Conservation (phyloP, 257 asterid species). For the Solanum lignicaule region DNA sequence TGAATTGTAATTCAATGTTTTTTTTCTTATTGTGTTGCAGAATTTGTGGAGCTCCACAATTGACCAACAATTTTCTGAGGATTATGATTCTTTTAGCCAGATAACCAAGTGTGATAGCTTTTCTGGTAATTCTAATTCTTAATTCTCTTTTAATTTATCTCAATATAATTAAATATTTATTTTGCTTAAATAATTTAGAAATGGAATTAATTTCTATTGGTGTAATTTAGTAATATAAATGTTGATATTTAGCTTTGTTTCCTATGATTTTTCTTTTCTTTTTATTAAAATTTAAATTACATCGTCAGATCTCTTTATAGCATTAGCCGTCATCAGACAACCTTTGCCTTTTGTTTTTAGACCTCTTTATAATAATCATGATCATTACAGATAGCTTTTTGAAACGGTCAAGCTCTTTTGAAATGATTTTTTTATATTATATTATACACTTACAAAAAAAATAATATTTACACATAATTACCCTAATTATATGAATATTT, state of each 20-base stretch:
- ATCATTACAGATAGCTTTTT: not conserved
- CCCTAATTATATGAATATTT: not conserved
- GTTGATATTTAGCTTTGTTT: too few species aligned
- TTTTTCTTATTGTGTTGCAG: constrained; percentile 7
- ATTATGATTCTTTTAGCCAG: constrained; percentile 20
- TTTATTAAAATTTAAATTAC: not conserved
- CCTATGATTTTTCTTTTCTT: too few species aligned
- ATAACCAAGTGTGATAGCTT: constrained; percentile 23
- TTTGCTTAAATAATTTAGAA: not conserved
- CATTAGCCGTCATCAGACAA: not conserved
- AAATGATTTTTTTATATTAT: not conserved
- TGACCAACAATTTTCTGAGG: constrained; percentile 16
- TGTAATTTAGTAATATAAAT: too few species aligned
- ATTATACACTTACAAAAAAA: not conserved
- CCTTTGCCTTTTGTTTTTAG: not conserved
- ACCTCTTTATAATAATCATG: not conserved
- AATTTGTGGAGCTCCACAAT: constrained; percentile 18
- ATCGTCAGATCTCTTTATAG: not conserved
- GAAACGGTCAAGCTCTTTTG: not conserved
- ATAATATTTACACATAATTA: not conserved
- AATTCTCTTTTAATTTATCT: not conserved
- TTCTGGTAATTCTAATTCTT: constrained; percentile 13
- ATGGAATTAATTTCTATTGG: not conserved
- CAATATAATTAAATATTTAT: not conserved
- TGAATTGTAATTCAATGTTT: not conserved